Base-by-base conservation (phyloP, 148 eudicot genomes). In the Limonium bicolor region DNA sequence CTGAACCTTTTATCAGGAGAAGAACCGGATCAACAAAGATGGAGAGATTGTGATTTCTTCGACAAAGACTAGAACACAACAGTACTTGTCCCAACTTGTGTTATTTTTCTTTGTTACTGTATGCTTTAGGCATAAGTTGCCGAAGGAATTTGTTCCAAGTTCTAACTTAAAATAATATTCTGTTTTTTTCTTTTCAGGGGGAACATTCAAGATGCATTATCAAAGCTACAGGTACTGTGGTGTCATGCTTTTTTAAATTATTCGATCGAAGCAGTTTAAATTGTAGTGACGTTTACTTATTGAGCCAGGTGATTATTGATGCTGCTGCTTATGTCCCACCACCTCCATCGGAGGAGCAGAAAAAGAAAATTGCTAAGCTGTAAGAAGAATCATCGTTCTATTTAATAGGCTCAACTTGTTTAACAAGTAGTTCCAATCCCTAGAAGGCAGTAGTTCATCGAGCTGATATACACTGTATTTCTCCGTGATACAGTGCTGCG, bases 261-360 rank as follows among this genome's bases (percentile, higher is more conserved):
- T 36, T 13, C 15, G 41, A 5, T 4, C 41, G 11, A 9, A 17
- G 14, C 5, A 36, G 14, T 6, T 36, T 13, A 9, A 5, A 13
- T 7, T 36, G 41, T 5, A 36, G 11, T 31, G 27, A 26, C 22
- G 22, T 46, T 1, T 13, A 17, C 8, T 50, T 51, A 27, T 43
- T 31, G 16, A 50, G 15, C 21, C 70, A 88, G 97, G 85, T 66
- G 10, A 80, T 88, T 43, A 69, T 88, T 41, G 87, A 88, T 55
- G 93, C 92, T 55, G 94, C 97, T 69, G 71, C 94, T 1, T 88
- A 88, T 68, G 95, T 88, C 21, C 95, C 97, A 27, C 97, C 94
- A 35, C 93, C 95, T 39, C 96, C 92, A 40, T 71, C 97, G 15
- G 78, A 80, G 64, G 97, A 80, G 60, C 82, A 78, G 54, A 67